Conservation (phyloP, 768 basidiomycete genomes). For the Termitomyces heimii region DNA sequence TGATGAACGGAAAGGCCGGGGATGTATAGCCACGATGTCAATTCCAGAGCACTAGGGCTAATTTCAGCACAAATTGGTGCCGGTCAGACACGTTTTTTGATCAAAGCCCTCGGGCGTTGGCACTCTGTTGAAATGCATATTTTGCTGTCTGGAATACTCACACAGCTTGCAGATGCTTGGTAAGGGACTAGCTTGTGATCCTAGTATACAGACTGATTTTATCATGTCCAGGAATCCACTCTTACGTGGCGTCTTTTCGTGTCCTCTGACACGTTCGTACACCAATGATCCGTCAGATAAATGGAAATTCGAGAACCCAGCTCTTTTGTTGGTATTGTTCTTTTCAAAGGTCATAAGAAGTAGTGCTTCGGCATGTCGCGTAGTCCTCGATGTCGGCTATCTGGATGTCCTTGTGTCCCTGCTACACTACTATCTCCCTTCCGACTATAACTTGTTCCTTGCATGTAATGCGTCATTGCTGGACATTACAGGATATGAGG, state of each 20-base stretch:
- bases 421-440: neutral
- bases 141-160: constrained; percentile 8
- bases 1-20: constrained; percentile 1
- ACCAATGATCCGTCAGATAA: neutral
- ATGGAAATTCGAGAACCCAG: constrained; percentile 2
- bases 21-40: constrained; percentile 10
- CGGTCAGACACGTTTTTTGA: constrained; percentile 9
- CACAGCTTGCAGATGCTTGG: constrained; percentile 10
- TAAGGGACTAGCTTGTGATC: neutral
- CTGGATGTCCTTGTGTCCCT: constrained; percentile 12
- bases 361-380: constrained; percentile 1
- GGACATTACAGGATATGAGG: constrained; percentile 11
- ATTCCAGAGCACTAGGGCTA: constrained; percentile 3
- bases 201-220: neutral
- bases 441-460: constrained; percentile 1
- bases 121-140: constrained; percentile 11
- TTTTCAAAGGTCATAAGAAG: constrained; percentile 11
- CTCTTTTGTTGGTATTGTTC: constrained; percentile 10
- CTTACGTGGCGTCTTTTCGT: constrained; percentile 10
- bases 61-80: constrained; percentile 12
- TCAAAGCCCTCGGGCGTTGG: constrained; percentile 10
- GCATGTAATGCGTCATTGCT: constrained; percentile 12
- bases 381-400: constrained; percentile 13
- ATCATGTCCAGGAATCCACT: constrained; percentile 9
- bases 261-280: constrained; percentile 7